Evolutionary conservation across 352 stramenopile species (phyloP), one percentile per base, ranked within the genome.

Genomic region (Pythium volutum): DNA sequence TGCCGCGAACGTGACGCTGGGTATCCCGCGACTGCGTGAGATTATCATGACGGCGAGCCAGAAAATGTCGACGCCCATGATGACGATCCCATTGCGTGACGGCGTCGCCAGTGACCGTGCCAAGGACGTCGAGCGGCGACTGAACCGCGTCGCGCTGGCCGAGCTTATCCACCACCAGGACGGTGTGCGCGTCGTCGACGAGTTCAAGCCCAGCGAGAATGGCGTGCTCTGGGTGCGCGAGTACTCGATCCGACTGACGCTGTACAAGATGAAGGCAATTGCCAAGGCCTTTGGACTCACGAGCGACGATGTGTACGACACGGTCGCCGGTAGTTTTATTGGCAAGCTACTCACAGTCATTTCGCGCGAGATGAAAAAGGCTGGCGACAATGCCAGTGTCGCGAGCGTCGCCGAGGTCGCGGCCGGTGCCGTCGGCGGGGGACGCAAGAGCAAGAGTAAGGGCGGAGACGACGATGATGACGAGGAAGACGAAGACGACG

Each of bases 1-100:
- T 71, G 97, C 96, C 36, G 98, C 97, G 41, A 99, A 99, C 79
- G 98, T 99, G 42, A 99, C 98, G 29, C 82, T 99, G 41, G 97
- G 98, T 71, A 99, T 99, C 70, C 98, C 98, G 51, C 96, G 98
- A 74, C 76, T 99, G 70, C 87, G 98, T 68, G 98, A 99, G 84
- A 99, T 99, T 63, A 99, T 99, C 64, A 99, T 99, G 98, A 99
- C 97, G 45, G 98, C 97, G 29, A 98, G 93, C 41, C 85, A 89
- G 62, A 93, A 96, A 60, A 97, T 99, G 84, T 93, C 79, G 64
- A 99, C 98, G 66, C 98, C 98, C 59, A 98, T 98, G 57, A 99
- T 99, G 97, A 98, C 92, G 20, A 97, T 99, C 22, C 97, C 97
- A 26, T 75, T 99, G 42, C 71, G 75, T 7, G 52, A 81, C 7